These are phyloP conservation scores for Dunaliella primolecta DNA, from an alignment of 139 green algal genomes.

Conservation along the genomic window DNA sequence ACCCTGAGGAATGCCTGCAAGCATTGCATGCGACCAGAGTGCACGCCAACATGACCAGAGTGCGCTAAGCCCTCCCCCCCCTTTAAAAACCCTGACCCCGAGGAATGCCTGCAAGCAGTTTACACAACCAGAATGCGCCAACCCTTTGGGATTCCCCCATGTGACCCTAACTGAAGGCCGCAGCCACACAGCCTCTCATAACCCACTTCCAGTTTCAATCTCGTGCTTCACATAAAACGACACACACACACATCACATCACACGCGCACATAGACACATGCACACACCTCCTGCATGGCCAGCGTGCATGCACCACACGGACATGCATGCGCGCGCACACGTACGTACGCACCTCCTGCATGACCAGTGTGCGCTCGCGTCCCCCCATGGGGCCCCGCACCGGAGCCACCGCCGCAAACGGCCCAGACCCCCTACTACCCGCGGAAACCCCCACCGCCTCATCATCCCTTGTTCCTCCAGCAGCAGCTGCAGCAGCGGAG, in stretches of 20 bases:
- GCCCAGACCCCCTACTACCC: too few relatives aligned
- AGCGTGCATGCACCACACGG: background rate
- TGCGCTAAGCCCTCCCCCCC: too few relatives aligned
- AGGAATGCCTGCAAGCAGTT: too few relatives aligned
- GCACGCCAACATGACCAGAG: too few relatives aligned
- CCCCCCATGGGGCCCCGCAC: conserved; percentile 1
- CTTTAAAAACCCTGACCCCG: too few relatives aligned
- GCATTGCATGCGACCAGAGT: too few relatives aligned
- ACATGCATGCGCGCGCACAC: background rate
- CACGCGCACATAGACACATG: background rate
- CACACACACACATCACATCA: background rate
- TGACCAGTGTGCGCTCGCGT: conserved; percentile 8
- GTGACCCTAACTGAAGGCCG: too few relatives aligned
- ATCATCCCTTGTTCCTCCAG: background rate
- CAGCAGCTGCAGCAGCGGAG: background rate
- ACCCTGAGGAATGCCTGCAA: too few relatives aligned
- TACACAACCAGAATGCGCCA: too few relatives aligned
- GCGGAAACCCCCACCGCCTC: background rate
- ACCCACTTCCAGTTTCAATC: too few relatives aligned
- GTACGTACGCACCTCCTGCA: background rate
- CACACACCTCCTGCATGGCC: background rate
- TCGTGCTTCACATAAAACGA: background rate
- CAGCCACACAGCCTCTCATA: too few relatives aligned
- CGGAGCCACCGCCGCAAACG: background rate
- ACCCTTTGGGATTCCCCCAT: too few relatives aligned